Evolutionary conservation across 2,329 filamentous ascomycete genomes (phyloP).

Genomic region (Colletotrichum magnum): DNA sequence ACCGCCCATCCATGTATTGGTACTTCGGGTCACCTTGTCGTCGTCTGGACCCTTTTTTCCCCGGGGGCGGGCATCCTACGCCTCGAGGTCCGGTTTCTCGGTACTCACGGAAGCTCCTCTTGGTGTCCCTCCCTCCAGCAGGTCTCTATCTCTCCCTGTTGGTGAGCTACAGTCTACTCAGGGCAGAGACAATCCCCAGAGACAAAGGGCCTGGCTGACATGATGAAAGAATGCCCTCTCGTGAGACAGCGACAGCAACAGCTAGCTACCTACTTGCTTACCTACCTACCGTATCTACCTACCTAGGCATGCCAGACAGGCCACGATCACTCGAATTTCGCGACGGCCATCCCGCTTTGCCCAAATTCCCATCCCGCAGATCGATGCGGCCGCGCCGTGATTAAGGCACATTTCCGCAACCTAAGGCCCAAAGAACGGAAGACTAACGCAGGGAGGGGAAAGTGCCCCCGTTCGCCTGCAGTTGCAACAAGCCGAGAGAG

Average conservation of each 20-base stretch:
- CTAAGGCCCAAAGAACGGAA: neutral
- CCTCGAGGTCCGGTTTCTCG: conserved; percentile 14
- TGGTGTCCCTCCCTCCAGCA: neutral
- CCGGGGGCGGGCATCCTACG: neutral
- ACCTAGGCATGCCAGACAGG: neutral
- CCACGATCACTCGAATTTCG: neutral
- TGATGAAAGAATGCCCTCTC: conserved; percentile 2
- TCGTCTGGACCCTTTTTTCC: conserved; percentile 3
- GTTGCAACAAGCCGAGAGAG: neutral
- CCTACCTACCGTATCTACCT: too few relatives aligned
- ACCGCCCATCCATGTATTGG: conserved; percentile 28
- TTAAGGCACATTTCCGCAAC: conserved; percentile 18
- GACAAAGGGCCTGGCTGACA: conserved; percentile 10
- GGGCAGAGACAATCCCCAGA: neutral
- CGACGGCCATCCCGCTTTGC: neutral
- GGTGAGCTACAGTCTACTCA: too few relatives aligned
- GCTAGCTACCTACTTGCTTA: too few relatives aligned
- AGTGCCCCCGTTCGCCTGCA: conserved; percentile 12
- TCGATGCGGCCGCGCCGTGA: neutral
- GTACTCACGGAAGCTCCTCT: neutral
- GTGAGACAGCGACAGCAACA: neutral
- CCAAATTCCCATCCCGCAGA: conserved; percentile 4
- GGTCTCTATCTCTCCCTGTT: too few relatives aligned
- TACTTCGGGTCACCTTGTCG: conserved; percentile 23
- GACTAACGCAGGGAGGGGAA: neutral